Evolutionary conservation across 1,139 yeast genomes (phyloP).

Genomic region (Wickerhamiella infanticola): DNA sequence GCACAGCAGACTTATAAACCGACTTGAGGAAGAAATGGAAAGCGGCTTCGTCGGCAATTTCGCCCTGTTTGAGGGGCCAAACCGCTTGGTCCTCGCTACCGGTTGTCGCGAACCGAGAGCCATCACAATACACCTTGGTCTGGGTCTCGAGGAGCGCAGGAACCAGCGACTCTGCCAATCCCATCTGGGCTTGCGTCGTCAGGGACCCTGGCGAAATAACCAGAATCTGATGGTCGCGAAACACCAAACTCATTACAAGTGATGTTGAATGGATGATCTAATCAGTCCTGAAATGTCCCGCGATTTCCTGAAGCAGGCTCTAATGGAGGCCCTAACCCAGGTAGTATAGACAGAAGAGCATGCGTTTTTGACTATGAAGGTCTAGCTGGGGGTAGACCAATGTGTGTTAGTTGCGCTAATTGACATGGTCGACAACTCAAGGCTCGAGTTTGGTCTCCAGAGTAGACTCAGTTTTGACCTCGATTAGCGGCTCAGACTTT

Average conservation of each 20-base stretch:
- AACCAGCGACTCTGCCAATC: constrained; percentile 60
- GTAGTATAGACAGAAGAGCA: no score
- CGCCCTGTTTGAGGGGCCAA: constrained; percentile 48
- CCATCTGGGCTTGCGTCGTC: constrained; percentile 62
- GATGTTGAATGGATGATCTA: no score
- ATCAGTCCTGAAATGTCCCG: no score
- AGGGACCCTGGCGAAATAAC: constrained; percentile 73
- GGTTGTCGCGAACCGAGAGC: constrained; percentile 25
- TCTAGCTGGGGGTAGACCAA: no score
- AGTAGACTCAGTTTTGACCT: background rate
- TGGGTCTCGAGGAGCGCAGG: constrained; percentile 70
- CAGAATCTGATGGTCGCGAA: constrained; percentile 42
- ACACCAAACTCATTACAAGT: constrained; percentile 35
- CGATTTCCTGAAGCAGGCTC: no score
- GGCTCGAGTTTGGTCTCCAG: background rate
- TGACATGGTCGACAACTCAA: no score
- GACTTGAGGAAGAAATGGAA: constrained; percentile 40
- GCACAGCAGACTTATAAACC: constrained; percentile 22
- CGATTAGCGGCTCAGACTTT: background rate
- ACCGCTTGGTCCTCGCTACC: constrained; percentile 33
- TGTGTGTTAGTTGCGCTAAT: no score
- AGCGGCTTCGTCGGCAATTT: constrained; percentile 52
- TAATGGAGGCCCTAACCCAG: no score
- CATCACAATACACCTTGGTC: constrained; percentile 49
- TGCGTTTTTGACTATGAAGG: no score